These are phyloP conservation scores for Microbotryum lychnidis-dioicae DNA, from an alignment of 1,284 basidiomycete genomes.

Conservation along the genomic window DNA sequence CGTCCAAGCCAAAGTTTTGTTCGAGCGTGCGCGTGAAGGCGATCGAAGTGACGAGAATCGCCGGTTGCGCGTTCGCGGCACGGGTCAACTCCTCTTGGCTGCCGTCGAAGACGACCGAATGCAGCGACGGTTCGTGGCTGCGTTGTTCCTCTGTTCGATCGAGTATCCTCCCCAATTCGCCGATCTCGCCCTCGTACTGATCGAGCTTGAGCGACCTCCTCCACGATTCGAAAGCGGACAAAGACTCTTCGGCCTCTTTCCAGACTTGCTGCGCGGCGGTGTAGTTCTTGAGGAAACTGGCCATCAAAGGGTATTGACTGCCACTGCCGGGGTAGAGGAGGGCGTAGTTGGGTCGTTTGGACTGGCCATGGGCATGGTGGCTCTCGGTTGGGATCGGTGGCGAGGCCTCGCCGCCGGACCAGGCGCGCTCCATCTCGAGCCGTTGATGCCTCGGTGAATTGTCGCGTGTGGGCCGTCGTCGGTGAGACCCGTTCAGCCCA, in stretches of 20 bases:
- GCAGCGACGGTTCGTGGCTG: constrained; percentile 17
- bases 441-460: constrained; percentile 5
- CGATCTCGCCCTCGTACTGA: constrained; percentile 25
- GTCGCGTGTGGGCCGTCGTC: background rate
- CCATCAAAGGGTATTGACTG: constrained; percentile 37
- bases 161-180: constrained; percentile 25
- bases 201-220: constrained; percentile 20
- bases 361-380: constrained; percentile 11
- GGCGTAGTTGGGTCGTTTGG: constrained; percentile 19
- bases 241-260: constrained; percentile 35
- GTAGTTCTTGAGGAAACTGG: constrained; percentile 23
- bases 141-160: constrained; percentile 16
- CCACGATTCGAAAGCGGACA: constrained; percentile 31
- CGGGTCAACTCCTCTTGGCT: constrained; percentile 35
- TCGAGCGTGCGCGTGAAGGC: constrained; percentile 35
- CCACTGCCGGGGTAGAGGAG: constrained; percentile 36
- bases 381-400: constrained; percentile 24
- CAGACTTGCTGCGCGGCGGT: constrained; percentile 30
- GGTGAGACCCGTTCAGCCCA: no score
- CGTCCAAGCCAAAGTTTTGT: constrained; percentile 20
- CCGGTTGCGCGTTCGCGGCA: constrained; percentile 37
- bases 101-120: constrained; percentile 27
- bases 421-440: constrained; percentile 12
- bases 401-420: constrained; percentile 10
- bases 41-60: constrained; percentile 37